phyloP scores from a whole-genome alignment of 345 rosid genomes.

The Populus alba region DNA sequence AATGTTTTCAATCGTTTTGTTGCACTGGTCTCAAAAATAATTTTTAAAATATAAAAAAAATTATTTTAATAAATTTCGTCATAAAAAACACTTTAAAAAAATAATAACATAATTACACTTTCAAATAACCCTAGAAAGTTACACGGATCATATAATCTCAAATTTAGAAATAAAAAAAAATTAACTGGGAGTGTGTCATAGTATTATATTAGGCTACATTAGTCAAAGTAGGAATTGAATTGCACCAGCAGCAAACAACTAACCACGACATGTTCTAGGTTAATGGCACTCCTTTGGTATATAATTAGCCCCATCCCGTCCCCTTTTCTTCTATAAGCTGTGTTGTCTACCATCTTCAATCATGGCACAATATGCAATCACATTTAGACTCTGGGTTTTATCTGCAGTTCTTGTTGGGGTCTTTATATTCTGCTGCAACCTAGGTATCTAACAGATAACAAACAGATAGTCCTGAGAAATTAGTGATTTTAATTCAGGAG shows the following conservation, averaged over 20 bases:
- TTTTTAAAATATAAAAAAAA: too few species aligned
- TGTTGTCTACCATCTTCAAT: constrained; percentile 12
- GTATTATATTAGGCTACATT: background rate
- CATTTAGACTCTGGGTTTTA: constrained; percentile 26
- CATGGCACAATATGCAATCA: constrained; percentile 41
- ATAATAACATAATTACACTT: too few species aligned
- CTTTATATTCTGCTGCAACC: constrained; percentile 32
- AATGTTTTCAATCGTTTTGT: too few species aligned
- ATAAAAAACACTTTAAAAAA: too few species aligned
- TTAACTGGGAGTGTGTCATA: background rate
- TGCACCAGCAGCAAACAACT: constrained; percentile 7
- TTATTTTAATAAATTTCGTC: too few species aligned
- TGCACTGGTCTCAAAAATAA: too few species aligned
- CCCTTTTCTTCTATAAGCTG: constrained; percentile 19
- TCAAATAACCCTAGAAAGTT: background rate
- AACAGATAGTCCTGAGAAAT: background rate
- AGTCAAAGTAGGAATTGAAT: constrained; percentile 12
- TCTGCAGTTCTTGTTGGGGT: constrained; percentile 24
- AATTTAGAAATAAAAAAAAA: background rate
- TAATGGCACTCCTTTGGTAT: constrained; percentile 12
- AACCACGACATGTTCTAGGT: background rate
- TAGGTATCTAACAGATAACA: constrained; percentile 25
- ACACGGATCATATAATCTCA: background rate
- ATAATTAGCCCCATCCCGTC: constrained; percentile 18
- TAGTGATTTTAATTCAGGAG: background rate